Evolutionary conservation across 2,329 filamentous ascomycete genomes (phyloP).

Genomic region (Pleurostoma richardsiae): DNA sequence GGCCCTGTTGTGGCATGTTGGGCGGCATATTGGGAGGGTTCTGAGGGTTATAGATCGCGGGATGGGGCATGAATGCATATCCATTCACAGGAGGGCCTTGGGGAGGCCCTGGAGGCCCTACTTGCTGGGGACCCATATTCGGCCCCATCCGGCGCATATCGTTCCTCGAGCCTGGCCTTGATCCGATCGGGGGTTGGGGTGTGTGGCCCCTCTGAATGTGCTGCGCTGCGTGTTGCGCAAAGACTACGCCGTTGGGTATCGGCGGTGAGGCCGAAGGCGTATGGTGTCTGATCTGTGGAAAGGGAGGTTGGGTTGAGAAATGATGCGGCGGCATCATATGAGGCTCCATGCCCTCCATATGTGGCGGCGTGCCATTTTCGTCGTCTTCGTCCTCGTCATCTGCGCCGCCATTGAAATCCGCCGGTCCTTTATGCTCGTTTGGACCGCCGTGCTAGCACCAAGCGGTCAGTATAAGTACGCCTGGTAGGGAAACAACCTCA

Average conservation of each 20-base stretch:
- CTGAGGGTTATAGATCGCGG: constrained; percentile 75
- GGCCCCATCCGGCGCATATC: constrained; percentile 71
- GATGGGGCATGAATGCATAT: constrained; percentile 81
- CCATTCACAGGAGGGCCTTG: constrained; percentile 46
- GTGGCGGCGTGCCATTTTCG: constrained; percentile 67
- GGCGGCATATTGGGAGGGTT: constrained; percentile 34
- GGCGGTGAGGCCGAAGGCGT: constrained; percentile 87
- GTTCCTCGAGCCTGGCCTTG: constrained; percentile 75
- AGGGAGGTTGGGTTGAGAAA: constrained; percentile 63
- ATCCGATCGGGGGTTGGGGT: constrained; percentile 71
- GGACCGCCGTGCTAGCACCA: constrained; percentile 72
- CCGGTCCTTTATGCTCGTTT: constrained; percentile 93
- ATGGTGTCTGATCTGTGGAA: constrained; percentile 75
- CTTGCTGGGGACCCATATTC: constrained; percentile 62
- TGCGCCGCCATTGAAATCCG: constrained; percentile 82
- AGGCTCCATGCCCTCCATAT: constrained; percentile 53
- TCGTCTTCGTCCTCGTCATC: constrained; percentile 83
- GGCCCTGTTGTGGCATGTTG: constrained; percentile 28
- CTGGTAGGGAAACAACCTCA: not conserved
- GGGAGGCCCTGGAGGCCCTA: constrained; percentile 46
- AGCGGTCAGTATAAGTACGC: constrained; percentile 10
- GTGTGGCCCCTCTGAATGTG: constrained; percentile 64
- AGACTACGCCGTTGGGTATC: constrained; percentile 70
- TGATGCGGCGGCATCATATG: constrained; percentile 68
- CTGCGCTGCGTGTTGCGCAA: constrained; percentile 46